Evolutionary conservation across 306 rosid genomes (phyloP), one percentile per base, ranked within the genome.

Genomic region (Trichosanthes truncata): DNA sequence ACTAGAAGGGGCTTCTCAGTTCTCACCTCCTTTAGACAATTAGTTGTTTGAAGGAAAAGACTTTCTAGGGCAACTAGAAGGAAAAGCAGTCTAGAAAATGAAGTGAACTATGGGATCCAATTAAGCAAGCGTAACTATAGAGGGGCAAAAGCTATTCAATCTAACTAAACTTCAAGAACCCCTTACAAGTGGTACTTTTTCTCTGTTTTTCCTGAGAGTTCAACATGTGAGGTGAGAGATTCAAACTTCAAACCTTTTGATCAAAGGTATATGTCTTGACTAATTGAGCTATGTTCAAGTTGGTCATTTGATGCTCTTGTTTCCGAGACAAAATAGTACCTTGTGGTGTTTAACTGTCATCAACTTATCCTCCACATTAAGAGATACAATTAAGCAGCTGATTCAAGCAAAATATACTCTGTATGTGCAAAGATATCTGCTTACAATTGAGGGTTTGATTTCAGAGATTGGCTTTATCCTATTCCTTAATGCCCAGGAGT

Each of bases 401-500:
- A 46, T 74, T 74, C 61, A 29, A 74, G 55, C 43, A 25, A 74
- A 74, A 49, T 17, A 74, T 18, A 29, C 7, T 74, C 41, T 49
- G 43, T 17, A 74, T 4, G 29, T 74, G 74, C 57, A 59, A 46
- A 45, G 60, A 48, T 29, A 43, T 77, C 79, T 73, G 36, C 71
- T 36, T 57, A 61, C 68, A 33, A 72, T 25, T 23, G 48, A 31
- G 51, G 57, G 65, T 78, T 59, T 73, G 73, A 73, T 80, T 79
- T 88, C 86, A 94, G 62, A 92, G 93, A 49, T 92, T 93, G 8
- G 86, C 86, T 11, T 63, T 76, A 6, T 72, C 41, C 52, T 21
- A 85, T 48, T 65, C 65, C 84, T 53, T 87, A 60, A 89, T 86
- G 79, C 93, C 98, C 4, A 94, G 88, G 81, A 94, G 91, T 78